phyloP scores from a whole-genome alignment of 768 basidiomycete genomes.

The Leccinum obscurum region DNA sequence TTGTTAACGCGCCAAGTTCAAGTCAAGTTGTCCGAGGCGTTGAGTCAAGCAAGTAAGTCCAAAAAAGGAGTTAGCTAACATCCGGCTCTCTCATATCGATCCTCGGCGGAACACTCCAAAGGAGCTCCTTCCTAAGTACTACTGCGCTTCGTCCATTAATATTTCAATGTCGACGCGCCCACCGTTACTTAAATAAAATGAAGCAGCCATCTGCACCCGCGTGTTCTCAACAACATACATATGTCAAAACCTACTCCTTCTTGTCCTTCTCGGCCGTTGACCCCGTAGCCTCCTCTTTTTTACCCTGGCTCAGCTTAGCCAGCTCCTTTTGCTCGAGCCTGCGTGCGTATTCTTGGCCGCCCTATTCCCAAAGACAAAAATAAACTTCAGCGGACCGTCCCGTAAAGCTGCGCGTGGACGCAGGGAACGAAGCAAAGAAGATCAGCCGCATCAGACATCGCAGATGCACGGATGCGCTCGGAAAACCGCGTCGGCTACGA shows the following conservation, averaged over 20 bases:
- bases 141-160: background rate
- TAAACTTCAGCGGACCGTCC: conserved; percentile 8
- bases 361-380: conserved; percentile 43
- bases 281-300: conserved; percentile 24
- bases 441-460: background rate
- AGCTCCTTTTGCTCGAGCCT: conserved; percentile 53
- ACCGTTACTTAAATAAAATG: conserved; percentile 6
- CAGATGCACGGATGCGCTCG: background rate
- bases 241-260: conserved; percentile 23
- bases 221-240: conserved; percentile 3
- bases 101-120: conserved; percentile 1
- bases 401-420: conserved; percentile 8
- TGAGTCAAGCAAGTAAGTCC: conserved; percentile 19
- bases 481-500: conserved; percentile 15
- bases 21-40: conserved; percentile 21
- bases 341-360: conserved; percentile 82
- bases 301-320: conserved; percentile 40
- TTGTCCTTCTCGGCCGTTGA: conserved; percentile 30
- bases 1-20: background rate
- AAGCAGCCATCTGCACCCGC: conserved; percentile 2
- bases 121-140: background rate
- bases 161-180: conserved; percentile 6
- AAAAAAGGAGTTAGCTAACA: conserved; percentile 26
- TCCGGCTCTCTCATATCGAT: background rate
- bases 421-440: conserved; percentile 12